Evolutionary conservation across 2,329 filamentous ascomycete species (phyloP), one percentile per base, ranked within the genome.

Genomic region (Clonostachys sp.): DNA sequence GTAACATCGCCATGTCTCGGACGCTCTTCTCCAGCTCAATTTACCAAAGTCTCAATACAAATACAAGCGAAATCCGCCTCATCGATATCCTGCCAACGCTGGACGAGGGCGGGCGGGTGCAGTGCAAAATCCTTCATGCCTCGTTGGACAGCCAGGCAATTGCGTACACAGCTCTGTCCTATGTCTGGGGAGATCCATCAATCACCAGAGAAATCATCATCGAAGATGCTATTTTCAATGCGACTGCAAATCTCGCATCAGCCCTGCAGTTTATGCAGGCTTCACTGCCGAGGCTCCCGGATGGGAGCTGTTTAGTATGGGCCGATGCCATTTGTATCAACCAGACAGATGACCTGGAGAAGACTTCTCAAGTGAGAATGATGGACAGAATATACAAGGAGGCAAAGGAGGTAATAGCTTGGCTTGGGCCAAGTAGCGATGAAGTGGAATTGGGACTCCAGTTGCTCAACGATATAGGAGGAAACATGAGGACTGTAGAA

Each of bases 251-350:
- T 39, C 36, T 39, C 10, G 36, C 36, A 39, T 18, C 10, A 18
- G 36, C 36, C 14, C 12, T 39, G 14, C 36, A 39, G 24, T 30
- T 30, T 6, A 30, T 30, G 24, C 24, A 30, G 24, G 24, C 24
- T 30, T 30, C 24, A 30, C 24, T 30, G 9, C 24, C 24, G 8
- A 30, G 24, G 24, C 24, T 30, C 24, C 24, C 9, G 9, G 24
- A 30, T 30, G 24, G 24, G 9, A 30, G 24, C 24, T 30, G 24
- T 30, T 30, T 39, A n/a, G 36, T 39, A 18, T 39, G 17, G 14
- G 36, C 36, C 14, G 51, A 53, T 35, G 46, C 46, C 7, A 41
- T 53, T 10, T 53, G 51, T 41, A 50, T 53, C n/a, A 48, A 53
- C 42, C 46, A 47, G 39, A 20, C 35, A 13, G 50, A 53, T 16